A percentile compares a stretch with the other conserved stretches of the same genome.
Evolutionary conservation across 352 stramenopile species (phyloP).

Genomic region (Thraustotheca clavata): DNA sequence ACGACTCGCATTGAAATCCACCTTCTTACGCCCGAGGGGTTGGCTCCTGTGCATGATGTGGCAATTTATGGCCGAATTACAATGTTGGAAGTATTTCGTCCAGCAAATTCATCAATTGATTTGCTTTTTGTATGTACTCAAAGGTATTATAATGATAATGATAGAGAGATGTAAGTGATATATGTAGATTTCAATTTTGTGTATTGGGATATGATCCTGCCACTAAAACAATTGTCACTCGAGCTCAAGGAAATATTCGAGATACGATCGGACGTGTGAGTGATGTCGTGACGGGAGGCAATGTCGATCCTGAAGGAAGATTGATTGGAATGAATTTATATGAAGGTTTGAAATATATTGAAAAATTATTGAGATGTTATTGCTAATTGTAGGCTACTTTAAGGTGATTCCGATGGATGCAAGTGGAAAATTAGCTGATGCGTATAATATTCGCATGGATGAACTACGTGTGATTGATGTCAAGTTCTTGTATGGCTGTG

Average conservation of each 20-base stretch:
- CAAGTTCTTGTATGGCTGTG: conserved; percentile 86
- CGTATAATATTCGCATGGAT: conserved; percentile 90
- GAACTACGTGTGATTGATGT: conserved; percentile 91
- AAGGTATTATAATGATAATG: conserved; percentile 31
- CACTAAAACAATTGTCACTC: conserved; percentile 68
- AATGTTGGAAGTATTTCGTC: conserved; percentile 80
- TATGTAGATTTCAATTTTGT: conserved; percentile 56
- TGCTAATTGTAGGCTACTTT: conserved; percentile 48
- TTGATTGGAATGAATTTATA: conserved; percentile 89
- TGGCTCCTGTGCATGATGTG: conserved; percentile 79
- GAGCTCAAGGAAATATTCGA: conserved; percentile 76
- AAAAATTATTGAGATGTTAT: conserved; percentile 7
- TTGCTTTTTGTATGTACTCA: conserved; percentile 87
- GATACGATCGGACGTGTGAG: conserved; percentile 82
- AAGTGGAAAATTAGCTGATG: conserved; percentile 65
- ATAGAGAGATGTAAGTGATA: background rate
- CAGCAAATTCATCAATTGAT: conserved; percentile 60
- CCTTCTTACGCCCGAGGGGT: conserved; percentile 74
- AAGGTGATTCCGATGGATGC: conserved; percentile 86
- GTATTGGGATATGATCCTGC: conserved; percentile 73
- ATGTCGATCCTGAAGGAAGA: conserved; percentile 78
- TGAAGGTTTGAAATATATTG: conserved; percentile 35
- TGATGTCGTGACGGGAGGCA: conserved; percentile 82
- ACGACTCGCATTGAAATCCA: conserved; percentile 86
- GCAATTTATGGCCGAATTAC: conserved; percentile 82